Evolutionary conservation across 1,284 basidiomycete species (phyloP), one percentile per base, ranked within the genome.

Genomic region (Ceratobasidium sp.): DNA sequence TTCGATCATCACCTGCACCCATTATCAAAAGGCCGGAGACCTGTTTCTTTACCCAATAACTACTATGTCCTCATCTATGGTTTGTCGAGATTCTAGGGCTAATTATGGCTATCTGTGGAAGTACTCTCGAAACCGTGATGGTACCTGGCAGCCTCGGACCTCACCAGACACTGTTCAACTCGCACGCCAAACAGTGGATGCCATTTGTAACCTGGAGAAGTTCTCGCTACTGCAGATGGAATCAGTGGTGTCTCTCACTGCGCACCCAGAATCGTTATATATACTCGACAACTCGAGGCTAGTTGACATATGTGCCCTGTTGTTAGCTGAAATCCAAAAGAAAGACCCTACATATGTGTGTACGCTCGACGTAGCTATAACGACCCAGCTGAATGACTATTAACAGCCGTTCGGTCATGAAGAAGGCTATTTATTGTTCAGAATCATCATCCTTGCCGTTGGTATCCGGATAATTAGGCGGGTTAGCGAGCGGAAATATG

Each of bases 361-460:
- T 64, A 33, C n/a, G 33, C 15, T 40, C 15, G 9, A 9, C 28
- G 15, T 40, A 40, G 10, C n/a, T 10, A 38, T 64, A 4, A 26
- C 23, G 4, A 9, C 61, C 40, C 10, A 64, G n/a, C n/a, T n/a
- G n/a, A n/a, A n/a, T n/a, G 12, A 5, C 13, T 9, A 17, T n/a
- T n/a, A n/a, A n/a, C 33, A 64, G 61, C 61, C 61, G 3, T 64
- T 64, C 15, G 38, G 61, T 5, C 33, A 64, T n/a, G 61, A 64
- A 40, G 4, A 2, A 1, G 61, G 61, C 15, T 64, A 64, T 40
- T 15, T 64, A 40, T 64, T 33, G 15, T 64, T 64, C 38, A 33
- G 61, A 17, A 15, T 64, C 2, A 5, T 40, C n/a, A 33, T 64
- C 12, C 40, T 64, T 15, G 33, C 61, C 2, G 13, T 42, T n/a